Evolutionary conservation across 2,329 filamentous ascomycete genomes (phyloP).

Genomic region (Scedosporium boydii): DNA sequence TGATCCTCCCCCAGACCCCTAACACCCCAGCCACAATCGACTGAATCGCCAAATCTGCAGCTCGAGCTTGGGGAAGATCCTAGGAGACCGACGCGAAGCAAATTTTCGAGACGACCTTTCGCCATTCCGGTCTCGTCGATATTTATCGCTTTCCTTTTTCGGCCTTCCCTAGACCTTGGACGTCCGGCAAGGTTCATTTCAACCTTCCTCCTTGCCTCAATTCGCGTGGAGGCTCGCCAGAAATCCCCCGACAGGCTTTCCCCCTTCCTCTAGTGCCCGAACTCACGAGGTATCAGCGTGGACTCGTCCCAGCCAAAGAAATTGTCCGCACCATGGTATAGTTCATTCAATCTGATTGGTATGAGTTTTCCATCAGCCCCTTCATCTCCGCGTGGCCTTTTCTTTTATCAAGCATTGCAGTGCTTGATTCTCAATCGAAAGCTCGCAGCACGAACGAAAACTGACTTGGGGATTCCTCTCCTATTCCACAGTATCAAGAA

Average conservation of each 20-base stretch:
- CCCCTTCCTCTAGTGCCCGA: not conserved
- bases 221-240: not conserved
- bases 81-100: not conserved
- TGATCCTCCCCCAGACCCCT: not conserved
- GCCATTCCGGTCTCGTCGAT: not conserved
- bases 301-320: not conserved
- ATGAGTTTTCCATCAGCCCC: not conserved
- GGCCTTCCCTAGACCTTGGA: not conserved
- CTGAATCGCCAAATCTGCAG: not conserved
- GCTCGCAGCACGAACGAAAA: not conserved
- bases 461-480: not conserved
- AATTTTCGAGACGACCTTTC: not conserved
- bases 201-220: not conserved
- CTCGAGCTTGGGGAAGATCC: not conserved
- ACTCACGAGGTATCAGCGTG: conserved; percentile 1
- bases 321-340: not conserved
- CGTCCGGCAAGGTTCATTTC: not conserved
- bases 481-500: not conserved
- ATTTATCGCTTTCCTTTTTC: not conserved
- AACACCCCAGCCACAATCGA: not conserved
- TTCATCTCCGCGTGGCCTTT: not conserved
- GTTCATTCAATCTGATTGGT: not conserved
- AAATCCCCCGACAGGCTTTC: not conserved
- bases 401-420: not conserved
- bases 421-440: not conserved